Evolutionary conservation across 495 filamentous ascomycete species (phyloP).

Genomic region (Annulohypoxylon stygium): DNA sequence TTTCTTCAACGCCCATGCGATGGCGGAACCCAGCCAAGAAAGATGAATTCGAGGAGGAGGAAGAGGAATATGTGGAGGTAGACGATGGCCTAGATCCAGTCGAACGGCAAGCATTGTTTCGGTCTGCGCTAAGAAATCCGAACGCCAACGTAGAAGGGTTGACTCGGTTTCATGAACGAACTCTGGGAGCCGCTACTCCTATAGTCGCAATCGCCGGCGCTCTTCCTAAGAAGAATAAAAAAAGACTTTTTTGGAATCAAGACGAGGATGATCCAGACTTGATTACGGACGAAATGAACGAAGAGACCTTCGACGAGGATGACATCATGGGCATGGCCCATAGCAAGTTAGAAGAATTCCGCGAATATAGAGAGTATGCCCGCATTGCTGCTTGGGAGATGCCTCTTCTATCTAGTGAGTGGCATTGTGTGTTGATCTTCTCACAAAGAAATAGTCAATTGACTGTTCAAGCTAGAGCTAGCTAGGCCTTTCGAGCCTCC

Average conservation of each 20-base stretch:
- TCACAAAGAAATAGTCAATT: constrained; percentile 39
- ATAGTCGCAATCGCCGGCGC: constrained; percentile 15
- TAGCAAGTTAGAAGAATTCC: constrained; percentile 87
- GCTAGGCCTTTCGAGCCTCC: constrained; percentile 85
- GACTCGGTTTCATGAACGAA: constrained; percentile 20
- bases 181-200: neutral
- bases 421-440: neutral
- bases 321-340: constrained; percentile 86
- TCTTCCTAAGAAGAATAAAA: constrained; percentile 2
- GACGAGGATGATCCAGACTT: constrained; percentile 59
- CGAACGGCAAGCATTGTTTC: constrained; percentile 21
- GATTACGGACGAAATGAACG: constrained; percentile 56
- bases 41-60: constrained; percentile 24
- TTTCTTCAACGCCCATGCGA: constrained; percentile 56
- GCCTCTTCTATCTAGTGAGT: constrained; percentile 87
- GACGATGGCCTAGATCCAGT: constrained; percentile 31
- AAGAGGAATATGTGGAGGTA: constrained; percentile 24
- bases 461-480: constrained; percentile 69
- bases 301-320: constrained; percentile 70
- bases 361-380: constrained; percentile 90
- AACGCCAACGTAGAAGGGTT: constrained; percentile 12
- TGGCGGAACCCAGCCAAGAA: constrained; percentile 38
- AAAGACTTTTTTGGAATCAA: constrained; percentile 55
- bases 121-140: constrained; percentile 13
- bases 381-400: constrained; percentile 95